Conservation (phyloP, 352 stramenopile genomes). For the Pythium folliculosum region DNA sequence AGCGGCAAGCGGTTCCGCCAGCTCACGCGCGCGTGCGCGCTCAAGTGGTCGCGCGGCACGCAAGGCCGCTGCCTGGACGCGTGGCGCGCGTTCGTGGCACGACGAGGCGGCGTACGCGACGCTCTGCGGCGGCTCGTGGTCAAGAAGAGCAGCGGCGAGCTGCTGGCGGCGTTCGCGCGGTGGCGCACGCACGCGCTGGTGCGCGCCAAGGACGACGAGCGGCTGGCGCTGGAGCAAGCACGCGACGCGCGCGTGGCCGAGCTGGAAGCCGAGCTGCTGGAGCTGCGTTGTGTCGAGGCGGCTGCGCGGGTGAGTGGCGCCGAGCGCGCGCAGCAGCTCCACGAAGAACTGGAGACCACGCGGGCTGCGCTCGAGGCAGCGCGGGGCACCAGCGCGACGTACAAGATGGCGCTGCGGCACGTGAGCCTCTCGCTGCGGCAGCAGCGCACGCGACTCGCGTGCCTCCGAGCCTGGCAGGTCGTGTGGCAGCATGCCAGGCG, state of each 20-base stretch:
- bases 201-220: conserved; percentile 25
- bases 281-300: background rate
- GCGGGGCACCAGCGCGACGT: background rate
- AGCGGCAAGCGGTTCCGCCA: conserved; percentile 11
- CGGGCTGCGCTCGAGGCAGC: background rate
- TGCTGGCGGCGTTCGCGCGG: conserved; percentile 30
- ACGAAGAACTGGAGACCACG: background rate
- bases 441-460: background rate
- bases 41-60: conserved; percentile 24
- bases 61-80: conserved; percentile 34
- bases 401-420: conserved; percentile 13
- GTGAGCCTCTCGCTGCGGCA: conserved; percentile 6
- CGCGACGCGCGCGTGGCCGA: background rate
- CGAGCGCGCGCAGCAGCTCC: conserved; percentile 10
- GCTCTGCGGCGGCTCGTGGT: conserved; percentile 31
- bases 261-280: conserved; percentile 12
- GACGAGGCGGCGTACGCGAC: conserved; percentile 20
- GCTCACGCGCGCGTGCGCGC: conserved; percentile 16
- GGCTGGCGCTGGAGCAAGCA: conserved; percentile 7
- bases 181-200: conserved; percentile 39
- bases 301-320: conserved; percentile 3
- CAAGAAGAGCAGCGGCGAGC: conserved; percentile 20
- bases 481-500: background rate
- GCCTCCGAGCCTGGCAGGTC: conserved; percentile 12
- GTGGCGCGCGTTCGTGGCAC: conserved; percentile 29